Evolutionary conservation across 2,329 filamentous ascomycete species (phyloP).

Genomic region (Ophiosphaerella narmari): DNA sequence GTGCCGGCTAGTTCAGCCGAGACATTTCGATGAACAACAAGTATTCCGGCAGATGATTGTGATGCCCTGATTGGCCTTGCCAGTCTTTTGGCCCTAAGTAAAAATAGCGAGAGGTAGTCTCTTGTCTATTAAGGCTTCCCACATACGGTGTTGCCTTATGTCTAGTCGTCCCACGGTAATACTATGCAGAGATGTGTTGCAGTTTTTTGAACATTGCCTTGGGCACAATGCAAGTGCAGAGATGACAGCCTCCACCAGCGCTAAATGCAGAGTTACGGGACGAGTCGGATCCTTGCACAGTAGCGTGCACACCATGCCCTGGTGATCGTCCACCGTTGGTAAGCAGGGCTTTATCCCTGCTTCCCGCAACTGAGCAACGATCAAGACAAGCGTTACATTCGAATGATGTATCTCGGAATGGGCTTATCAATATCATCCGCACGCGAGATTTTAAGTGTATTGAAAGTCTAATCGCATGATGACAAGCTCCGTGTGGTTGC

Average conservation of each 20-base stretch:
- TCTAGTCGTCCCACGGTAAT: no score
- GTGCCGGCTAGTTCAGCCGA: conserved; percentile 31
- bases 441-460: conserved; percentile 7
- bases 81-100: background rate
- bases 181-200: no score
- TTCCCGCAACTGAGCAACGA: conserved; percentile 29
- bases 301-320: conserved; percentile 34
- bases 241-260: conserved; percentile 16
- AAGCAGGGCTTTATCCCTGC: conserved; percentile 36
- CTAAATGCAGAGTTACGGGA: conserved; percentile 30
- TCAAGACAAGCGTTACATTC: conserved; percentile 9
- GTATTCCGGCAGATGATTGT: conserved; percentile 20
- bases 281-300: conserved; percentile 38
- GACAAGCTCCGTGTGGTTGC: no score
- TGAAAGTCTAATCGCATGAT: background rate
- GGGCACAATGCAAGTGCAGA: conserved; percentile 5
- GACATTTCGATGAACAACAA: conserved; percentile 21
- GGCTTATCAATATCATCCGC: conserved; percentile 3
- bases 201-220: background rate
- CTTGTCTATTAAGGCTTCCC: no score
- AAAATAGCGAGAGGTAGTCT: no score
- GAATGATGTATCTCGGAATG: conserved; percentile 3
- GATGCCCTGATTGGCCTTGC: conserved; percentile 9
- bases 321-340: conserved; percentile 40
- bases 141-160: no score